phyloP scores from a whole-genome alignment of 1,284 basidiomycete species.

The Trametes pubescens region DNA sequence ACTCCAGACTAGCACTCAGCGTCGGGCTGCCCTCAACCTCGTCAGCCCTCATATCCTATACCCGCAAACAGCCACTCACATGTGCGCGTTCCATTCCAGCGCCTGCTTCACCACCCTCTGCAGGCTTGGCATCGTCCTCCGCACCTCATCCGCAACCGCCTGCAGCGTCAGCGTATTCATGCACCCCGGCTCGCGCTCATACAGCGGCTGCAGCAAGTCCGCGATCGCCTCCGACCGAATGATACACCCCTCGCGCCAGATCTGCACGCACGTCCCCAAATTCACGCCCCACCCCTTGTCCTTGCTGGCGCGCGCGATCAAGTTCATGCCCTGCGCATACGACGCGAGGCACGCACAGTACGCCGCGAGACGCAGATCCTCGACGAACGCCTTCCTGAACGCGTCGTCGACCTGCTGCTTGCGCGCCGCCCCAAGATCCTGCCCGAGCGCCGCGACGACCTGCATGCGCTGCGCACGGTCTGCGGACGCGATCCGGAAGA shows the following conservation, averaged over 20 bases:
- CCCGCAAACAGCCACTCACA: constrained; percentile 26
- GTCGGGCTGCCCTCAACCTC: constrained; percentile 24
- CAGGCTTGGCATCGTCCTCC: constrained; percentile 28
- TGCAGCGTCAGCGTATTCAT: constrained; percentile 31
- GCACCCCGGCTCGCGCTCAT: constrained; percentile 25
- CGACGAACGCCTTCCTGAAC: constrained; percentile 24
- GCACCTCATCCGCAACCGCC: constrained; percentile 31
- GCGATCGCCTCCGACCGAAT: constrained; percentile 36
- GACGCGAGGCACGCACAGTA: constrained; percentile 34
- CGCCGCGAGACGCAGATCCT: constrained; percentile 34
- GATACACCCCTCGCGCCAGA: constrained; percentile 39
- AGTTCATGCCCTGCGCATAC: constrained; percentile 35
- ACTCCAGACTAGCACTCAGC: constrained; percentile 35
- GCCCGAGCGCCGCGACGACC: constrained; percentile 30
- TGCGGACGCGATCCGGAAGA: constrained; percentile 36
- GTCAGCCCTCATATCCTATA: background rate
- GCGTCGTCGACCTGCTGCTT: constrained; percentile 32
- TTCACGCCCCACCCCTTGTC: constrained; percentile 36
- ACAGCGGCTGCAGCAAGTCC: constrained; percentile 33
- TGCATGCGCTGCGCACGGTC: constrained; percentile 35
- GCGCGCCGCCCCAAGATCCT: constrained; percentile 29
- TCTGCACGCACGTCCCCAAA: constrained; percentile 30
- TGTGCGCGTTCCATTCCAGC: constrained; percentile 35
- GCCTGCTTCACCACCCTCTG: constrained; percentile 28
- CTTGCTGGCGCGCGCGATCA: constrained; percentile 35